These are phyloP conservation scores for Penicillium maclennaniae DNA, from an alignment of 495 filamentous ascomycete genomes.

Conservation along the genomic window DNA sequence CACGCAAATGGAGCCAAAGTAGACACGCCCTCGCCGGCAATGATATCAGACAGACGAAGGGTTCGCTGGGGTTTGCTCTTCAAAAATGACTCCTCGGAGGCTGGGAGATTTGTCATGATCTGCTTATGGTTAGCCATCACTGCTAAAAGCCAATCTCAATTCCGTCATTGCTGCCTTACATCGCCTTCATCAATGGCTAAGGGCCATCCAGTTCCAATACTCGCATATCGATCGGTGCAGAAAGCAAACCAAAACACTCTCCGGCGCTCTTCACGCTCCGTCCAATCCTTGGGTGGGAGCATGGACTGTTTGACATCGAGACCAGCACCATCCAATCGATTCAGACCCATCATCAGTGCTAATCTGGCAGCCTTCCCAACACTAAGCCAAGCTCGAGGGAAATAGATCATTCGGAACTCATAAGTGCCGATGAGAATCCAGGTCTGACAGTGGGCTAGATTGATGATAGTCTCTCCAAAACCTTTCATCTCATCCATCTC, in stretches of 20 bases:
- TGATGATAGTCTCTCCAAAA: conserved; percentile 82
- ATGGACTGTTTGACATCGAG: conserved; percentile 91
- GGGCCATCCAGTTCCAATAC: conserved; percentile 97
- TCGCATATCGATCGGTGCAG: conserved; percentile 85
- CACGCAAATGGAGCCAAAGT: conserved; percentile 76
- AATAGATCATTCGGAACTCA: conserved; percentile 98
- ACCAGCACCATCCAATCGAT: conserved; percentile 80
- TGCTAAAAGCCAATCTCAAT: conserved; percentile 2
- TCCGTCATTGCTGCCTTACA: conserved; percentile 41
- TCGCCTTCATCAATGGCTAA: conserved; percentile 91
- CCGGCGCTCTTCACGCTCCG: conserved; percentile 83
- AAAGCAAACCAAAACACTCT: conserved; percentile 95
- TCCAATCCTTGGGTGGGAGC: conserved; percentile 84
- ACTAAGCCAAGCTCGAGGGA: conserved; percentile 93
- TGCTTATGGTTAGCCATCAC: conserved; percentile 23
- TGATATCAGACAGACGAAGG: conserved; percentile 63
- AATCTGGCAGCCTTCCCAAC: conserved; percentile 73
- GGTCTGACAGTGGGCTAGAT: conserved; percentile 74
- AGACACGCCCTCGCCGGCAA: conserved; percentile 65
- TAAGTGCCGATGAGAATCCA: conserved; percentile 77
- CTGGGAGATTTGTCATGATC: conserved; percentile 81
- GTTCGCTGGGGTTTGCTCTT: conserved; percentile 70
- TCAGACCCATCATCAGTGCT: conserved; percentile 87
- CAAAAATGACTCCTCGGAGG: conserved; percentile 82
- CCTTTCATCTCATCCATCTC: conserved; percentile 91